phyloP scores from a whole-genome alignment of 2,329 filamentous ascomycete genomes.

The Aureobasidium lini region DNA sequence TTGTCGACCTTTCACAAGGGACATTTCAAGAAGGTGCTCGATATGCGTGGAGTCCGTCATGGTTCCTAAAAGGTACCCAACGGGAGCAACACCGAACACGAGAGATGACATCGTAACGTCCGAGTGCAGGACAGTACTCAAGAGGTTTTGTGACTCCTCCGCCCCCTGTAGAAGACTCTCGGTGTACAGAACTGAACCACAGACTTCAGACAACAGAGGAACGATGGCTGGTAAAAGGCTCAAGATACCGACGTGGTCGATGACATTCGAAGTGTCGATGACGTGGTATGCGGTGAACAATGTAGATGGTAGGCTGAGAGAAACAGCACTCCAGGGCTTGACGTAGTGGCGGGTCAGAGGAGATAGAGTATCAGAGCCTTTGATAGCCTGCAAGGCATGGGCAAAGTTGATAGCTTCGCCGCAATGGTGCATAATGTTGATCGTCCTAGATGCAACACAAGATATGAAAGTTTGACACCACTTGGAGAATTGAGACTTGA shows the following conservation, averaged over 20 bases:
- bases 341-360: neutral
- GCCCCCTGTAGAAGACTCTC: conserved; percentile 35
- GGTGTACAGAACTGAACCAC: conserved; percentile 44
- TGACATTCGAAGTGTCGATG: conserved; percentile 47
- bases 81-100: conserved; percentile 44
- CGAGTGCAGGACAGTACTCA: conserved; percentile 40
- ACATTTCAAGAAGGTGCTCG: neutral
- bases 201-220: conserved; percentile 40
- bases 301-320: neutral
- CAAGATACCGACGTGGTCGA: conserved; percentile 36
- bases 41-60: neutral
- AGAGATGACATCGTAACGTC: conserved; percentile 40
- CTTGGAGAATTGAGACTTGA: conserved; percentile 2
- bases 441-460: neutral
- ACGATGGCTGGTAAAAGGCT: conserved; percentile 40
- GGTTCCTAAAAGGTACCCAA: conserved; percentile 33
- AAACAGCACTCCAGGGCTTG: neutral
- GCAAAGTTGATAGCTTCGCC: conserved; percentile 14
- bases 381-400: conserved; percentile 3
- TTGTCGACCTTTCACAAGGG: conserved; percentile 12
- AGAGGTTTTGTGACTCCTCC: conserved; percentile 17
- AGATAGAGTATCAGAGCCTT: neutral
- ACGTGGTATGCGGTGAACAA: conserved; percentile 38
- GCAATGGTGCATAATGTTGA: conserved; percentile 8
- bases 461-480: conserved; percentile 1